Evolutionary conservation across 345 rosid species (phyloP), one percentile per base, ranked within the genome.

Genomic region (Theobroma cacao): DNA sequence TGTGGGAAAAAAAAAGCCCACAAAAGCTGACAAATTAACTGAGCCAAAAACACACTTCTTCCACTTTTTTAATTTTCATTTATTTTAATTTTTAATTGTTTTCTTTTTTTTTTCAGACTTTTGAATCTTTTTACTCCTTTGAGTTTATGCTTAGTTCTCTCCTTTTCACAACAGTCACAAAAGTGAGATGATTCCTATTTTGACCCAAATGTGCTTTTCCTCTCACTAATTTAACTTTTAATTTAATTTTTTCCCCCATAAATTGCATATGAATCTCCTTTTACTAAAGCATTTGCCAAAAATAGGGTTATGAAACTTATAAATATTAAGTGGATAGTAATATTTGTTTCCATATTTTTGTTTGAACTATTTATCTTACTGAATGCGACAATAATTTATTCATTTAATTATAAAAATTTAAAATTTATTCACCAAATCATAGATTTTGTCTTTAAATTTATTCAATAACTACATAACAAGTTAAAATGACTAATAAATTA

Each of bases 11-110:
- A 1, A 47, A 28, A 69, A 47, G 1, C 38, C 38, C 17, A 45
- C 56, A 47, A 69, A 45, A 69, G 38, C 74, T 47, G 24, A 70
- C 58, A 47, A 48, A 48, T 70, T 70, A 8, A 70, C 74, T 70
- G 40, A 48, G 14, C 24, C 17, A 69, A 15, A 45, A 34, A 33
- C 38, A 9, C 18, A 56, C 5, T 56, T 22, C 4, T n/a, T 56
- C 13, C 0, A 22, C 26, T 53, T 53, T 53, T 7, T 17, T 52
- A 1, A n/a, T n/a, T n/a, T n/a, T n/a, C n/a, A n/a, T n/a, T n/a
- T n/a, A n/a, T n/a, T n/a, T n/a, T n/a, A n/a, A n/a, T n/a, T n/a
- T n/a, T n/a, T n/a, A n/a, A n/a, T 5, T 20, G 0, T 52, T 53
- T 20, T n/a, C 20, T 20, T 24, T 5, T 11, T 45, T 45, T 68